A percentile compares a stretch with the other conserved stretches of the same genome.
phyloP scores from a whole-genome alignment of 148 eudicot species.

The Nepenthes mirabilis region DNA sequence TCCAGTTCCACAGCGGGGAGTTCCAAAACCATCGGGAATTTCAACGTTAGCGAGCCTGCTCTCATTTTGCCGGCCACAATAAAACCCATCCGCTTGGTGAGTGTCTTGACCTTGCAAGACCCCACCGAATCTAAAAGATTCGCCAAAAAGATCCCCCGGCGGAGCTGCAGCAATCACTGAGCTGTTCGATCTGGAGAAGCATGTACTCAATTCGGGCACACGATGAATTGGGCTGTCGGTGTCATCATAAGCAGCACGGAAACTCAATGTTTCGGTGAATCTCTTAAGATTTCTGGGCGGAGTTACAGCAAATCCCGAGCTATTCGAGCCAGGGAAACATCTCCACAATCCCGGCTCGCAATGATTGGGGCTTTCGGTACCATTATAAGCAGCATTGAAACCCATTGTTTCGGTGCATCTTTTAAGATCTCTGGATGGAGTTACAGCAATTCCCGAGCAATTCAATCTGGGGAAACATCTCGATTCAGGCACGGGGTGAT shows the following conservation, averaged over 20 bases:
- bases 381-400: not conserved
- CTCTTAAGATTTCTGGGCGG: no score
- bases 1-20: conserved; percentile 24
- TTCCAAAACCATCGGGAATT: conserved; percentile 29
- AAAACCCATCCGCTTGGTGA: conserved; percentile 8
- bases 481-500: conserved; percentile 26
- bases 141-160: conserved; percentile 15
- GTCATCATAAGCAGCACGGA: conserved; percentile 8
- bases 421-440: no score
- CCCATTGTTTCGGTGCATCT: no score
- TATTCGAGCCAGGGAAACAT: conserved; percentile 23
- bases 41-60: conserved; percentile 16
- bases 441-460: not conserved
- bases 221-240: conserved; percentile 32
- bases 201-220: conserved; percentile 31
- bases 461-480: conserved; percentile 25
- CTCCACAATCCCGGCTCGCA: conserved; percentile 30
- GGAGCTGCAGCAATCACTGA: not conserved
- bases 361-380: conserved; percentile 35
- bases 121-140: conserved; percentile 49
- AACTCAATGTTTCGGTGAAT: no score
- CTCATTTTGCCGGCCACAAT: not conserved
- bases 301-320: no score
- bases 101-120: conserved; percentile 99
- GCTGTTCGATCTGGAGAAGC: conserved; percentile 19